Percentiles rank a stretch among this genome's conserved stretches.
Conservation (phyloP, 352 stramenopile species). For the Thalassiosira mediterranea region DNA sequence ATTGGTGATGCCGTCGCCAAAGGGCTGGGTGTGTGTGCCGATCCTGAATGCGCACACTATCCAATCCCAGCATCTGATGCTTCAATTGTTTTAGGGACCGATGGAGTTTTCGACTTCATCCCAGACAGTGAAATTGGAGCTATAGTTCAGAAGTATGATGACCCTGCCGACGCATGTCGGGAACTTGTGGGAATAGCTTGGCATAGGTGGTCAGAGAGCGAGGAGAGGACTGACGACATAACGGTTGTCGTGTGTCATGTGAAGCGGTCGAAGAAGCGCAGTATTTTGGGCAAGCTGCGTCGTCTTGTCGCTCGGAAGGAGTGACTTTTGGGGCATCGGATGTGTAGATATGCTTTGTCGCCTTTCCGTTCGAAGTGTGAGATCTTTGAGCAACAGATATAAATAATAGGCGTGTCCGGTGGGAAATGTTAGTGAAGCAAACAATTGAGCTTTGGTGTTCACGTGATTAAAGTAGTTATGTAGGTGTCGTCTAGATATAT, state of each 20-base stretch:
- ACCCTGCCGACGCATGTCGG: slow-evolving; percentile 91
- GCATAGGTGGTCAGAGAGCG: slow-evolving; percentile 92
- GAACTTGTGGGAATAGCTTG: slow-evolving; percentile 93
- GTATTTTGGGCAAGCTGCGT: slow-evolving; percentile 5
- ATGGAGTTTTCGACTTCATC: slow-evolving; percentile 94
- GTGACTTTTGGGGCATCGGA: too few species aligned
- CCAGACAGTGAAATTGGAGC: slow-evolving; percentile 89
- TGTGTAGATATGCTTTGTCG: too few species aligned
- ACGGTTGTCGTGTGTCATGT: slow-evolving; percentile 85
- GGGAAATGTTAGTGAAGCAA: too few species aligned
- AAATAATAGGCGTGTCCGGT: too few species aligned
- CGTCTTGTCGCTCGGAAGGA: background rate
- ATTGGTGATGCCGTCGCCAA: slow-evolving; percentile 81
- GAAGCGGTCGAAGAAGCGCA: background rate
- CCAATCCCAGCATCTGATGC: slow-evolving; percentile 86
- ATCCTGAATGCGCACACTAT: slow-evolving; percentile 87
- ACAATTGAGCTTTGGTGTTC: too few species aligned
- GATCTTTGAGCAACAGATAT: too few species aligned
- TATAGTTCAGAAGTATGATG: slow-evolving; percentile 88
- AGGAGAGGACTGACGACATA: slow-evolving; percentile 94
- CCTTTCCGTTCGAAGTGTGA: too few species aligned
- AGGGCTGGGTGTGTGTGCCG: slow-evolving; percentile 20
- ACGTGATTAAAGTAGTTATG: too few species aligned
- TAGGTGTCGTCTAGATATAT: too few species aligned
- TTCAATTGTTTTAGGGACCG: slow-evolving; percentile 90